Evolutionary conservation across 345 rosid genomes (phyloP), one percentile per base, ranked within the genome.

Genomic region (Corchorus capsularis): DNA sequence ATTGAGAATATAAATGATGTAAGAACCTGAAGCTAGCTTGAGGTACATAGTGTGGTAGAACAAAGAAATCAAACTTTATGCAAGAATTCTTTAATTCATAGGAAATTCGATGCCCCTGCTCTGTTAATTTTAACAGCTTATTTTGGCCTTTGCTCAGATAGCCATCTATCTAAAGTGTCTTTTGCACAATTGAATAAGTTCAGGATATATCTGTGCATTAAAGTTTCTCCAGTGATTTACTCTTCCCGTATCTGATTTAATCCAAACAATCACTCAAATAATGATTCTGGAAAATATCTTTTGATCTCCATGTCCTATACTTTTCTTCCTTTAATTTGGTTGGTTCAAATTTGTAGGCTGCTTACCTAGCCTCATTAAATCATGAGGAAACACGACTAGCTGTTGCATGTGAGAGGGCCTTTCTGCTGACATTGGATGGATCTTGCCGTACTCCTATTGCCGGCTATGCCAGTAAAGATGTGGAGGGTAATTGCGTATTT

Each of bases 401-500:
- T 6, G 91, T 94, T 84, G 78, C 86, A 34, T 96, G 99, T 63
- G 99, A 96, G 77, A 91, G 98, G 77, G 95, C 97, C 63, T 96
- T 96, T 75, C 90, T 96, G 35, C 84, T 82, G 80, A 87, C 92
- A 47, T 84, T 96, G 70, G 97, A 96, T 79, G 99, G 99, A 27
- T 96, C 99, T 57, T 96, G 99, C 73, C 97, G 97, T 64, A 96
- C 99, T 71, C 99, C 99, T 60, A 93, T 96, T 70, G 99, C 99
- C 16, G 99, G 97, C 72, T 92, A 93, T 62, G 99, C 99, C 15
- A 81, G 82, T 39, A 89, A 78, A 83, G 98, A 87, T 27, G 84
- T 85, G 79, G 86, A 92, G 43, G 97, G 97, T 71, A 86, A 90
- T 75, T 96, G 99, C 82, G 32, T 89, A 70, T 93, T 96, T 80